Conservation (phyloP, 371 early-diverging fungal genomes). For the Actinomortierella wolfii region DNA sequence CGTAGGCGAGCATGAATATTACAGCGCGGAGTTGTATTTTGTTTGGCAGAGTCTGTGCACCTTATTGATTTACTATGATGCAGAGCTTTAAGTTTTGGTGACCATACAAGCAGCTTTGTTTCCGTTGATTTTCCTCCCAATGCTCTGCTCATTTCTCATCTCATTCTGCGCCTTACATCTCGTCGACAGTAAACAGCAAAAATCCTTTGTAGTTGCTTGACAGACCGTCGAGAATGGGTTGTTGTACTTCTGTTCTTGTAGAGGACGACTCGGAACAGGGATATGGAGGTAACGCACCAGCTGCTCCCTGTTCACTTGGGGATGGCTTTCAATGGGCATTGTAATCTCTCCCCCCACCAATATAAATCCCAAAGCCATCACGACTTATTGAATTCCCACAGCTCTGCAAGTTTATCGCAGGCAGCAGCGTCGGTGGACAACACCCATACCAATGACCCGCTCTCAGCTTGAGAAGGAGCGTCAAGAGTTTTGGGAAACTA, state of each 20-base stretch:
- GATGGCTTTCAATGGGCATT: background rate
- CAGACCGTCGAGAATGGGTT: slow-evolving; percentile 4
- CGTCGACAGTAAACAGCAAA: too few relatives aligned
- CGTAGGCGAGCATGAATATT: too few relatives aligned
- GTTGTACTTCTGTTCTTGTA: slow-evolving; percentile 3
- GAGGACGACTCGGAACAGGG: slow-evolving; percentile 11
- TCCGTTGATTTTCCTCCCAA: too few relatives aligned
- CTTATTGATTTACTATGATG: too few relatives aligned
- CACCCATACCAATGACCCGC: slow-evolving; percentile 1
- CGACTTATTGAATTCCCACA: background rate
- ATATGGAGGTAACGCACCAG: slow-evolving; percentile 4
- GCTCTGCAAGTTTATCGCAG: slow-evolving; percentile 2
- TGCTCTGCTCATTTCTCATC: too few relatives aligned
- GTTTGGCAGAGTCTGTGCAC: too few relatives aligned
- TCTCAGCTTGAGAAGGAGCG: slow-evolving; percentile 5
- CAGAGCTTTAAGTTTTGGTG: too few relatives aligned
- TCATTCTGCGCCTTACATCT: too few relatives aligned
- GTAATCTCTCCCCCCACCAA: background rate
- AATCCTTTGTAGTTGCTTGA: too few relatives aligned
- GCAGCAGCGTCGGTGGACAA: slow-evolving; percentile 3
- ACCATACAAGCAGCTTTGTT: too few relatives aligned
- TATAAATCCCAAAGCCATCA: background rate
- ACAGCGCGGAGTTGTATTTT: too few relatives aligned
- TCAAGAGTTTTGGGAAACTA: slow-evolving; percentile 14
- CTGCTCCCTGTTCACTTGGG: background rate